A percentile compares a stretch with the other conserved stretches of the same genome.
phyloP scores from a whole-genome alignment of 495 filamentous ascomycete species.

The Cairneyella variabilis region DNA sequence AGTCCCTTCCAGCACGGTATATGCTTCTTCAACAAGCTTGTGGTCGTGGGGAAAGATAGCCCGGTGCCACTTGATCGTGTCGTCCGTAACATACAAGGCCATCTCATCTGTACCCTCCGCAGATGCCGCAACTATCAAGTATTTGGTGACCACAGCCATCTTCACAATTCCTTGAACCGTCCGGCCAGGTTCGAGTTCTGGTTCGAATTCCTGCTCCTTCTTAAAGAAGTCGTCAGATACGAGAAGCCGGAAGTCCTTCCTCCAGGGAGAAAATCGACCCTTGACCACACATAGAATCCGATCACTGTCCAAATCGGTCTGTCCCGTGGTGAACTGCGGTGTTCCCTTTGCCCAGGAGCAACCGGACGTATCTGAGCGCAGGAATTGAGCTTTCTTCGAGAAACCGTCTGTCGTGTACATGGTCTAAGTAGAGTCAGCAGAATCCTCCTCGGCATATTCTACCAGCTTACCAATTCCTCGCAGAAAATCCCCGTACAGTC shows the following conservation, averaged over 20 bases:
- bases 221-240: constrained; percentile 77
- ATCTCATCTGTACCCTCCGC: constrained; percentile 80
- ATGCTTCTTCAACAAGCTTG: constrained; percentile 77
- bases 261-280: constrained; percentile 56
- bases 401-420: constrained; percentile 88
- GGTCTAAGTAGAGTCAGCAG: constrained; percentile 33
- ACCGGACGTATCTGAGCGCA: constrained; percentile 60
- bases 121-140: constrained; percentile 75
- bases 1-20: constrained; percentile 90
- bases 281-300: constrained; percentile 76
- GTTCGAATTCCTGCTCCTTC: constrained; percentile 58
- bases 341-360: constrained; percentile 83
- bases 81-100: constrained; percentile 76
- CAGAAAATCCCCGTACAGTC: constrained; percentile 57
- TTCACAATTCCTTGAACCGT: constrained; percentile 72
- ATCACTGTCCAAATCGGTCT: constrained; percentile 52
- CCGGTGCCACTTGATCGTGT: constrained; percentile 83
- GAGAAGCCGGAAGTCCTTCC: constrained; percentile 66
- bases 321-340: constrained; percentile 63
- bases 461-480: constrained; percentile 37
- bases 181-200: constrained; percentile 65
- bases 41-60: constrained; percentile 79
- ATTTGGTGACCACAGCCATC: constrained; percentile 76
- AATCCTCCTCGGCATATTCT: background rate
- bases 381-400: constrained; percentile 50